Conservation (phyloP, 1,284 basidiomycete genomes). For the Ganoderma sp. region DNA sequence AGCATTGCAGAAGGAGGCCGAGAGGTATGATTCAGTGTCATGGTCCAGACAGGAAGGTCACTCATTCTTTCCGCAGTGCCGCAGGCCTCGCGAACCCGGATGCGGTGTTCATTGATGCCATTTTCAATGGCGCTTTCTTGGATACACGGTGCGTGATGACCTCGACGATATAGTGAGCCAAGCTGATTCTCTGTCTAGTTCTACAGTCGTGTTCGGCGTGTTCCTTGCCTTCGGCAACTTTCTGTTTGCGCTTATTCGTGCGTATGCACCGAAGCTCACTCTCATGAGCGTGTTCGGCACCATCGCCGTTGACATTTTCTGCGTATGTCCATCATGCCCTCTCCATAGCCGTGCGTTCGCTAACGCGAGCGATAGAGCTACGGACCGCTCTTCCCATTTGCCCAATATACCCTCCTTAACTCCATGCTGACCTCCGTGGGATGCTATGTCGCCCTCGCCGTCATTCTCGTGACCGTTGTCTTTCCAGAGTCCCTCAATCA, state of each 20-base stretch:
- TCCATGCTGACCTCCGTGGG: constrained; percentile 63
- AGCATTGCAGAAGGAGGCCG: constrained; percentile 53
- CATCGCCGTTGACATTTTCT: constrained; percentile 68
- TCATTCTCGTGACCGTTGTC: constrained; percentile 62
- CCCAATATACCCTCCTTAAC: constrained; percentile 67
- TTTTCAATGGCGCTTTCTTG: constrained; percentile 73
- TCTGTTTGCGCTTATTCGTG: constrained; percentile 62
- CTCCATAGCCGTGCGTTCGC: background rate
- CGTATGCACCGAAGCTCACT: constrained; percentile 64
- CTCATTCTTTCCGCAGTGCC: constrained; percentile 41
- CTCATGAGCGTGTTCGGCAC: constrained; percentile 63
- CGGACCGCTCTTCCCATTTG: constrained; percentile 67
- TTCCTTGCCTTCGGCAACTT: constrained; percentile 75
- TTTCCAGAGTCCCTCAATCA: constrained; percentile 80
- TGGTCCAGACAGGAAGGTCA: background rate
- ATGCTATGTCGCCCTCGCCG: constrained; percentile 66
- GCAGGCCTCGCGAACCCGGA: constrained; percentile 55
- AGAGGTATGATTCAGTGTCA: constrained; percentile 43
- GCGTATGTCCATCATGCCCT: constrained; percentile 45
- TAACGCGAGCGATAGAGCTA: constrained; percentile 43
- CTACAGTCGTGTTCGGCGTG: constrained; percentile 67
- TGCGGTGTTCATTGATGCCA: constrained; percentile 52
- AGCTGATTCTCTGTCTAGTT: constrained; percentile 41
- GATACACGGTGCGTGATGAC: constrained; percentile 54
- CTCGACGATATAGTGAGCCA: background rate